A percentile compares a stretch with the other conserved stretches of the same genome.
Conservation (phyloP, 2,329 filamentous ascomycete genomes). For the Tolypocladium ovalisporum region DNA sequence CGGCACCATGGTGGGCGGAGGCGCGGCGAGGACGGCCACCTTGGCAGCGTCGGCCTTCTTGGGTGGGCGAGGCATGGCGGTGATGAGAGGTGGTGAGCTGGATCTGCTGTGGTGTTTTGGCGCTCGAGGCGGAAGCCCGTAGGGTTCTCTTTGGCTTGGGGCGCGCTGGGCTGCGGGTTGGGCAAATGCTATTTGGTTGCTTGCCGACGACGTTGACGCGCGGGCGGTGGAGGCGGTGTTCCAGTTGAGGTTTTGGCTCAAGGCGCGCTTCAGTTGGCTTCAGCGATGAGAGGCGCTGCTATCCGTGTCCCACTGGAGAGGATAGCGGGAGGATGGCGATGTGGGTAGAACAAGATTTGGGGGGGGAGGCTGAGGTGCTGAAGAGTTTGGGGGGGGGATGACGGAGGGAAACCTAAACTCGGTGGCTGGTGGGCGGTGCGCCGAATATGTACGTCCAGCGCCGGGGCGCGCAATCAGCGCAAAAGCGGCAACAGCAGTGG, state of each 20-base stretch:
- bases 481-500: conserved; percentile 13
- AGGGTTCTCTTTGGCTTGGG: conserved; percentile 1
- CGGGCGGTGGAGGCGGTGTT: not conserved
- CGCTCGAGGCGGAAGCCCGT: not conserved
- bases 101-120: not conserved
- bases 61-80: conserved; percentile 32
- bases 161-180: not conserved
- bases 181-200: not conserved
- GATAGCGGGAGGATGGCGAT: conserved; percentile 6
- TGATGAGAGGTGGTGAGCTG: not conserved
- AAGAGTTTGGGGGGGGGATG: conserved; percentile 14
- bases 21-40: conserved; percentile 20
- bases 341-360: conserved; percentile 4
- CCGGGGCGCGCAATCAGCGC: conserved; percentile 20
- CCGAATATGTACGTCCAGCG: conserved; percentile 23
- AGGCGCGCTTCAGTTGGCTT: not conserved
- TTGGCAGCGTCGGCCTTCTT: conserved; percentile 31
- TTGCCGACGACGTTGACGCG: not conserved
- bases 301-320: not conserved
- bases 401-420: conserved; percentile 12
- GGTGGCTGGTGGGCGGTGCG: conserved; percentile 22
- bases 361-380: conserved; percentile 6
- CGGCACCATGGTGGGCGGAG: conserved; percentile 28
- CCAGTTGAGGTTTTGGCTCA: not conserved
- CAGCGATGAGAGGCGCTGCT: conserved; percentile 1